These are phyloP conservation scores for Fusarium siculi DNA, from an alignment of 2,329 filamentous ascomycete genomes.

Conservation along the genomic window DNA sequence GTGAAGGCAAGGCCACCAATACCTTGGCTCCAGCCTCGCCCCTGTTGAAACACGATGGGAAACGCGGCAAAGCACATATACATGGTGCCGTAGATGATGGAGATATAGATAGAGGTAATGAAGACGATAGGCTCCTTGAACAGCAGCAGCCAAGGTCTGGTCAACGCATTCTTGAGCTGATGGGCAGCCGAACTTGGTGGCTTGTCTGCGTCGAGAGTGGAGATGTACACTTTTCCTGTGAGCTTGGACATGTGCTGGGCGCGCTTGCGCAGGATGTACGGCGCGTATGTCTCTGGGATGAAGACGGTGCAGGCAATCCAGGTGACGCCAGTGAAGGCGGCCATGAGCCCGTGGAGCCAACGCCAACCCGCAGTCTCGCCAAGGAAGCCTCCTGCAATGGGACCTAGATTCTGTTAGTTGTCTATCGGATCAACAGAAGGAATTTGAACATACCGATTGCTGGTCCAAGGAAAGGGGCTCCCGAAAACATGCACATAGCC, in stretches of 20 bases:
- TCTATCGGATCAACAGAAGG: accelerated
- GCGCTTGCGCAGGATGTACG: slow-evolving; percentile 35
- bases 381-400: slow-evolving; percentile 67
- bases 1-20: slow-evolving; percentile 8
- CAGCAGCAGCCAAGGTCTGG: slow-evolving; percentile 73
- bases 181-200: slow-evolving; percentile 49
- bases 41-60: slow-evolving; percentile 21
- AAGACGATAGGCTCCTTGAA: slow-evolving; percentile 77
- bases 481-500: slow-evolving; percentile 65
- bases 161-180: slow-evolving; percentile 55
- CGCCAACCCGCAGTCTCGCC: slow-evolving; percentile 66
- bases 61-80: slow-evolving; percentile 30
- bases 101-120: slow-evolving; percentile 71
- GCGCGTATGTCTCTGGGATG: slow-evolving; percentile 51
- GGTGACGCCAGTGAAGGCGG: slow-evolving; percentile 55
- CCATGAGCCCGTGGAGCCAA: slow-evolving; percentile 52
- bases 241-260: slow-evolving; percentile 36
- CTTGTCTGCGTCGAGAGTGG: slow-evolving; percentile 58
- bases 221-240: slow-evolving; percentile 42
- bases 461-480: slow-evolving; percentile 53
- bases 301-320: slow-evolving; percentile 53
- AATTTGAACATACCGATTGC: background rate
- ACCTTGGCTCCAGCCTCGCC: slow-evolving; percentile 16
- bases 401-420: slow-evolving; percentile 46
- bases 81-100: slow-evolving; percentile 52